These are phyloP conservation scores for Sporothrix humicola DNA, from an alignment of 2,329 filamentous ascomycete genomes.

Conservation along the genomic window DNA sequence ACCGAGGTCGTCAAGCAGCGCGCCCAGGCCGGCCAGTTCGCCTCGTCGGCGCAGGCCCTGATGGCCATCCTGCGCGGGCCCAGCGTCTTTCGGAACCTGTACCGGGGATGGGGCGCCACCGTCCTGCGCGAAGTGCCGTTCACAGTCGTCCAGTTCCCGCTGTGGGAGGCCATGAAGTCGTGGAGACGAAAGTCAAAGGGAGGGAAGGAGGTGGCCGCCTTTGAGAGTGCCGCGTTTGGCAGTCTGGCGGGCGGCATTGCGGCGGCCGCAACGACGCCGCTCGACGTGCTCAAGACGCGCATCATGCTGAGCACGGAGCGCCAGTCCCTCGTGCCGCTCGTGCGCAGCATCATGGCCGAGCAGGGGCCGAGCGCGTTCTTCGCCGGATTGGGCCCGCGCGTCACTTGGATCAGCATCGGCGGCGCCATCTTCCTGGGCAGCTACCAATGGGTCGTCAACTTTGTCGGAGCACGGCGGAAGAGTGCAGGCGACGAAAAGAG, in stretches of 20 bases:
- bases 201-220: conserved; percentile 62
- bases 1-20: conserved; percentile 98
- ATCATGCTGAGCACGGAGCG: conserved; percentile 85
- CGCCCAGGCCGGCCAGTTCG: conserved; percentile 84
- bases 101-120: conserved; percentile 90
- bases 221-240: conserved; percentile 84
- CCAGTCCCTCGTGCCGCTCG: conserved; percentile 63
- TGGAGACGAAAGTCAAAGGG: conserved; percentile 61
- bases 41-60: conserved; percentile 70
- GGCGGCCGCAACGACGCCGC: conserved; percentile 85
- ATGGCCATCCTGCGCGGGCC: conserved; percentile 68
- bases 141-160: conserved; percentile 93
- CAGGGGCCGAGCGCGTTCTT: conserved; percentile 74
- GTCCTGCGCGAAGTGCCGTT: conserved; percentile 96
- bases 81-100: conserved; percentile 79
- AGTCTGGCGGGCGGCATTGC: conserved; percentile 83
- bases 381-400: conserved; percentile 76
- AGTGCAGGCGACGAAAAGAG: conserved; percentile 40
- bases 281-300: conserved; percentile 95
- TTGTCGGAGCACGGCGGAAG: conserved; percentile 54
- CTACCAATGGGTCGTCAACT: conserved; percentile 87
- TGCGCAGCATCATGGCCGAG: conserved; percentile 67
- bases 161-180: conserved; percentile 92
- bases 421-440: conserved; percentile 93
- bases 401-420: conserved; percentile 93